These are phyloP conservation scores for Citrus glauca DNA, from an alignment of 345 rosid species.

Conservation along the genomic window DNA sequence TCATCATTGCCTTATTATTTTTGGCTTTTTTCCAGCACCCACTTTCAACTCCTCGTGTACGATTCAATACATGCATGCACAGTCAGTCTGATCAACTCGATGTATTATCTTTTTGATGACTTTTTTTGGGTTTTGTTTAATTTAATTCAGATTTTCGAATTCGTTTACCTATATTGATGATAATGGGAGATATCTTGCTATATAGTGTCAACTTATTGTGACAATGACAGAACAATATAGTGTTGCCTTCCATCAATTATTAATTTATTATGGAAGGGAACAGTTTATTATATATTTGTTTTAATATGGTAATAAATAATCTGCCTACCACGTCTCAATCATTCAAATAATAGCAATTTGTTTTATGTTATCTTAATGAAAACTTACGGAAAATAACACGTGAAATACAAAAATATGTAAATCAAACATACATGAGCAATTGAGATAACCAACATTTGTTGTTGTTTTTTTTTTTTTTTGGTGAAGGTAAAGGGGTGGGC, in stretches of 20 bases:
- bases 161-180: not conserved
- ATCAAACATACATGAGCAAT: too few species aligned
- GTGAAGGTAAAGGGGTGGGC: too few species aligned
- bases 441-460: too few species aligned
- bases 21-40: constrained; percentile 15
- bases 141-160: not conserved
- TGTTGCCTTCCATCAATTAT: not conserved
- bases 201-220: not conserved
- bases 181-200: not conserved
- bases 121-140: not conserved
- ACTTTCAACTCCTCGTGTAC: constrained; percentile 18
- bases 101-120: not conserved
- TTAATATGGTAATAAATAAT: not conserved
- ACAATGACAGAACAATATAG: not conserved
- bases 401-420: too few species aligned
- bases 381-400: too few species aligned
- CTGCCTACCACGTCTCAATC: not conserved
- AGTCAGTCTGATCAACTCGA: constrained; percentile 3
- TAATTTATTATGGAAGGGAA: not conserved
- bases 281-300: too few species aligned
- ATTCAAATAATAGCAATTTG: not conserved
- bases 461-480: too few species aligned
- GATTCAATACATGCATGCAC: not conserved
- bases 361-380: too few species aligned
- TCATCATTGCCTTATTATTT: constrained; percentile 61